Conservation (phyloP, 768 basidiomycete species). For the Agrocybe pediades region DNA sequence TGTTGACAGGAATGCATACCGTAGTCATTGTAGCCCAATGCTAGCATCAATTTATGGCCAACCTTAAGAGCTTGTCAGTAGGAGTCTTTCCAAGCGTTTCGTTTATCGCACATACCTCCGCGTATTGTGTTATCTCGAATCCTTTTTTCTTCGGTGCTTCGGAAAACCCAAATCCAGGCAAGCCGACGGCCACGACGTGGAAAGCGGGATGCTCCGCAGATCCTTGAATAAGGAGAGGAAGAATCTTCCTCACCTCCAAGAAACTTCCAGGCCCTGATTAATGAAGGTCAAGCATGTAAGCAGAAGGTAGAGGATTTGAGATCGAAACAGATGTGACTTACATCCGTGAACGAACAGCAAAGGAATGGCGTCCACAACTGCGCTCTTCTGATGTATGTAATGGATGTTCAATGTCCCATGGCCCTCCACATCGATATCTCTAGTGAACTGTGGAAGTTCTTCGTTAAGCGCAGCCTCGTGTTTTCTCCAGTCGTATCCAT, state of each 20-base stretch:
- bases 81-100: slow-evolving; percentile 57
- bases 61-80: slow-evolving; percentile 39
- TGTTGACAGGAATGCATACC: slow-evolving; percentile 26
- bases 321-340: slow-evolving; percentile 17
- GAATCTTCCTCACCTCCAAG: slow-evolving; percentile 55
- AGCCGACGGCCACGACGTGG: slow-evolving; percentile 59
- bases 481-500: slow-evolving; percentile 57
- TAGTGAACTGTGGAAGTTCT: slow-evolving; percentile 55
- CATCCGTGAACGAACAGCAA: slow-evolving; percentile 66
- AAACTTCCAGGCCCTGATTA: slow-evolving; percentile 64
- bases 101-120: slow-evolving; percentile 40
- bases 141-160: slow-evolving; percentile 55
- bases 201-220: slow-evolving; percentile 53
- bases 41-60: slow-evolving; percentile 48
- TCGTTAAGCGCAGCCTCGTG: slow-evolving; percentile 51
- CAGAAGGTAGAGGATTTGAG: not conserved
- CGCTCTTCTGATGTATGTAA: slow-evolving; percentile 57
- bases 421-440: slow-evolving; percentile 47
- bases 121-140: slow-evolving; percentile 49
- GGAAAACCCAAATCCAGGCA: slow-evolving; percentile 67
- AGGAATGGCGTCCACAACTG: slow-evolving; percentile 47
- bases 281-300: not conserved
- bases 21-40: slow-evolving; percentile 52
- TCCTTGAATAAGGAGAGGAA: slow-evolving; percentile 49
- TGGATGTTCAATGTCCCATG: slow-evolving; percentile 49